These are phyloP conservation scores for Fonsecaea monophora DNA, from an alignment of 2,329 filamentous ascomycete genomes.

Conservation along the genomic window DNA sequence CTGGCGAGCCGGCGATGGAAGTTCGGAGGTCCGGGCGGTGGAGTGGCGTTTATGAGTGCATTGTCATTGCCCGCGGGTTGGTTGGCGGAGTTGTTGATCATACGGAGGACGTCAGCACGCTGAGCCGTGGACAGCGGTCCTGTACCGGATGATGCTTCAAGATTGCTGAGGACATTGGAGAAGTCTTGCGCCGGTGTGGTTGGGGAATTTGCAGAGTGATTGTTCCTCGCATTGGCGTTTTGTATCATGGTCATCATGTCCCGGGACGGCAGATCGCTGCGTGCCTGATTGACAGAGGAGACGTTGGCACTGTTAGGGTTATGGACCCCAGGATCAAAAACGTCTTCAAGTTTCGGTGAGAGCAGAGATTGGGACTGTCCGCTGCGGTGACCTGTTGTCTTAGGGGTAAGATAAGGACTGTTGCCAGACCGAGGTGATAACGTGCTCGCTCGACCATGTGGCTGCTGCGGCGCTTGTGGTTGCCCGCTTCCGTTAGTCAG, in stretches of 20 bases:
- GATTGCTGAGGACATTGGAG: slow-evolving; percentile 53
- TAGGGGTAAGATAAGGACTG: slow-evolving; percentile 36
- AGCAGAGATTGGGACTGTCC: slow-evolving; percentile 23
- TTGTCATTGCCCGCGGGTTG: slow-evolving; percentile 59
- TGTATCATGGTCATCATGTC: slow-evolving; percentile 59
- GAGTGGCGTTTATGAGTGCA: slow-evolving; percentile 62
- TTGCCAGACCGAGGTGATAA: slow-evolving; percentile 46
- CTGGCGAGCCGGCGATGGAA: slow-evolving; percentile 61
- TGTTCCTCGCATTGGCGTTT: slow-evolving; percentile 53
- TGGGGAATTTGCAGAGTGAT: slow-evolving; percentile 41
- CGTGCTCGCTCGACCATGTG: slow-evolving; percentile 44
- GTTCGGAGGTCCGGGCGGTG: slow-evolving; percentile 61
- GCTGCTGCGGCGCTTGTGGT: slow-evolving; percentile 12
- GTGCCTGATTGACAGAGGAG: slow-evolving; percentile 24
- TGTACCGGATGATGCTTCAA: slow-evolving; percentile 52
- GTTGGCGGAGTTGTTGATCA: slow-evolving; percentile 54
- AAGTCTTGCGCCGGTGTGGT: slow-evolving; percentile 51
- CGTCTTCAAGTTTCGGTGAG: slow-evolving; percentile 52
- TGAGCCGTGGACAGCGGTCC: slow-evolving; percentile 52
- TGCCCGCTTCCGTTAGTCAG: slow-evolving; percentile 52
- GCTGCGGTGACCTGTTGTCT: slow-evolving; percentile 11
- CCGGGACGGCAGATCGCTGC: slow-evolving; percentile 44
- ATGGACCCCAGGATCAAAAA: slow-evolving; percentile 47
- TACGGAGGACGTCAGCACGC: slow-evolving; percentile 56
- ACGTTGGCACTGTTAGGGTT: slow-evolving; percentile 21